Base-by-base conservation (phyloP, 495 filamentous ascomycete genomes). In the Daldinia childiae region DNA sequence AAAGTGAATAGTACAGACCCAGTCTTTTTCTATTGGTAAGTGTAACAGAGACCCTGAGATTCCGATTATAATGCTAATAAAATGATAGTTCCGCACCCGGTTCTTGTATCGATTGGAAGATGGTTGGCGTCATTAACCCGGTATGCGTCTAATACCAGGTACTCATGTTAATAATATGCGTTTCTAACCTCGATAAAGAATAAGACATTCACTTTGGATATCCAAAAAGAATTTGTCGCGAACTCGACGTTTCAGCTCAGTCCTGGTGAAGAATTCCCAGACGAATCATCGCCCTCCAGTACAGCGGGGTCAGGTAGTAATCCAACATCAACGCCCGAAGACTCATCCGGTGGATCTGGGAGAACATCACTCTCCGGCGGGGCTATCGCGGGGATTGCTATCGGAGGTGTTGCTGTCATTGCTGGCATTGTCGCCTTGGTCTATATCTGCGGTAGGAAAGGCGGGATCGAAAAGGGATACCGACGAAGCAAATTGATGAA, bases 11-110 rank as follows among this genome's bases (percentile, higher is more conserved):
- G 84, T 74, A 89, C 87, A 0, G 69, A 81, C 5, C 86, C 88
- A 4, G 82, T 89, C 32, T 90, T 88, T 74, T 89, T 82, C 78
- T 91, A 91, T 77, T 90, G 88, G 64, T 66, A 66, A 34, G 32
- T 41, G 11, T 29, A 38, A 27, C 11, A 14, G 9, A 17, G 6
- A 17, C 29, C 24, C 12, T 4, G 2, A 24, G 14, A n/a, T 12
- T 62, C 12, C 6, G 27, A 50, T 4, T 8, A 38, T 12, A 9
- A 29, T 19, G 17, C 51, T 67, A 41, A 61, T 21, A 0, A 5
- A 38, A 26, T 19, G 2, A 66, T 60, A 66, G 64, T n/a, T 66
- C 64, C 30, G 64, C 64, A 45, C 64, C 64, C 3, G 64, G 52
- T 0, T 82, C 80, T 1, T 85, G 83, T 50, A 72, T 73, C n/a